Base-by-base conservation (phyloP, 768 basidiomycete genomes). In the Kwoniella bestiolae region DNA sequence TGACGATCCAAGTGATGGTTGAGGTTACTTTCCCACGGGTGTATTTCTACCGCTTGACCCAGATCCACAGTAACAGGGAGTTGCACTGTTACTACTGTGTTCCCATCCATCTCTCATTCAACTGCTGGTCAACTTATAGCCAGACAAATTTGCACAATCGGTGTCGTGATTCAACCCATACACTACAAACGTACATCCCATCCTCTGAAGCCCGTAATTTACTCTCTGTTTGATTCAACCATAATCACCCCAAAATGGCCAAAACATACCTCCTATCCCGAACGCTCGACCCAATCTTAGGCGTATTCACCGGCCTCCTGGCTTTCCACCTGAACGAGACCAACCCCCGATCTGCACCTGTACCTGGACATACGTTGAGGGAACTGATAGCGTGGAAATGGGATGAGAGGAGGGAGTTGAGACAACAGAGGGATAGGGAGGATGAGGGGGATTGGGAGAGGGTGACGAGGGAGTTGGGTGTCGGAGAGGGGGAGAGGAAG, bases 291-390 rank as follows among this genome's bases (percentile, higher is more conserved):
- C 78, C 78, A 25, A 61, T 81, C 53, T 64, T 81, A 5, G 79
- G 77, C 18, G 49, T 80, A 11, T 80, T 81, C 68, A 80, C 79
- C 1, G 79, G 81, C 58, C 49, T 80, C 9, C 73, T 82, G 8
- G 81, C 81, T 0, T 82, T 78, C 64, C 61, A 75, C 31, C 69
- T 82, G 4, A 76, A 78, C 72, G 81, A 82, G 60, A 76, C 76
- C n/a, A 79, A 79, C 64, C 79, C 81, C 4, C 72, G 78, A 26
- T 74, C 79, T 6, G 71, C 76, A 5, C 79, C 79, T 11, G 53
- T 70, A 14, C 63, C 73, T 4, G 81, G 79, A 5, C 78, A 80
- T 61, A 78, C 74, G 0, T 61, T 82, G 6, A 58, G 73, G 25
- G 79, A 82, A 61, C 68, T 82, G 51, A 63, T 71, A 25, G 63